A percentile compares a stretch with the other conserved stretches of the same genome.
Evolutionary conservation across 805 yeast species (phyloP).

Genomic region (Isabelozyma pseudorhagii): DNA sequence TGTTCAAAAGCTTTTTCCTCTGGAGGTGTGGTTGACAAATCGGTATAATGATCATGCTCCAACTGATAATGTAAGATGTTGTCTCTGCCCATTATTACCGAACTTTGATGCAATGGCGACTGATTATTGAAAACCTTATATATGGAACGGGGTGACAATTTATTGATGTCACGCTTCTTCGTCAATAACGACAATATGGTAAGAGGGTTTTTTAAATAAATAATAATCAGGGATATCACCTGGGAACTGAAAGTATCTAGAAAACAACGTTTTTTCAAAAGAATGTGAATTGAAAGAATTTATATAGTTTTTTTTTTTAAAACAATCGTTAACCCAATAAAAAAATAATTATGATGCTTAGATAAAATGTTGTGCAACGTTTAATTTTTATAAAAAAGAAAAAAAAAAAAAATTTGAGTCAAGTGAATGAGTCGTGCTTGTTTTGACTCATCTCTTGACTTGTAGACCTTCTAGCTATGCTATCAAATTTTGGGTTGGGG

Average conservation of each 20-base stretch:
- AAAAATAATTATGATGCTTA: too few relatives aligned
- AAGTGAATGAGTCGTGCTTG: too few relatives aligned
- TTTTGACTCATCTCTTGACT: too few relatives aligned
- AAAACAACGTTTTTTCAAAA: neutral
- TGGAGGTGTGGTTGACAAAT: slow-evolving; percentile 11
- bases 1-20: neutral
- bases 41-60: slow-evolving; percentile 38
- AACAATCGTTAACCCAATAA: neutral
- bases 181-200: neutral
- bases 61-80: slow-evolving; percentile 38
- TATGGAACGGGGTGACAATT: neutral
- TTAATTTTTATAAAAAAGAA: too few relatives aligned
- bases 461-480: too few relatives aligned
- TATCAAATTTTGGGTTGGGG: too few relatives aligned
- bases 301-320: too few relatives aligned
- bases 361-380: too few relatives aligned
- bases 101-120: neutral
- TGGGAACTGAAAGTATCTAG: neutral
- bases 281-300: neutral
- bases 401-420: too few relatives aligned
- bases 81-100: slow-evolving; percentile 36
- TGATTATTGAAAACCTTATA: neutral
- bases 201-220: too few relatives aligned
- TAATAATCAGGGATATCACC: neutral
- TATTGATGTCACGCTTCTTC: neutral